Conservation (phyloP, 139 green algal species). For the Micromonas pusilla region DNA sequence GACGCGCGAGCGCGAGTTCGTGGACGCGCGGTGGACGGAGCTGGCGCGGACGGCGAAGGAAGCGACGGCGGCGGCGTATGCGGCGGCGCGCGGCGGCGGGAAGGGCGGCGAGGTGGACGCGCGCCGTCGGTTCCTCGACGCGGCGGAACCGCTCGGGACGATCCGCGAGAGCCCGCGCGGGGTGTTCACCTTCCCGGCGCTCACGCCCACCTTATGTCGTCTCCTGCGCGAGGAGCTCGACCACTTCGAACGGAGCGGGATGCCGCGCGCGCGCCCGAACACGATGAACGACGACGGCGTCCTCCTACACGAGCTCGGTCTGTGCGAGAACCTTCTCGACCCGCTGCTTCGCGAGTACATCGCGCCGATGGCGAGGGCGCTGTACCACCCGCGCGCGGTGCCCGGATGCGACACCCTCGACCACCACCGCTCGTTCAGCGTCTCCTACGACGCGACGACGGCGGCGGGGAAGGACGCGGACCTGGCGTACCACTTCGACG, state of each 20-base stretch:
- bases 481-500: slow-evolving; percentile 34
- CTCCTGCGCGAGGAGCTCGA: not conserved
- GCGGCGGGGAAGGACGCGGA: slow-evolving; percentile 20
- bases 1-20: not conserved
- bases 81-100: too few relatives aligned
- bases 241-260: not conserved
- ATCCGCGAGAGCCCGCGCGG: not conserved
- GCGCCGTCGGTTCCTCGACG: too few relatives aligned
- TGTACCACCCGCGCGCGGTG: slow-evolving; percentile 2
- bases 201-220: not conserved
- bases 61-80: too few relatives aligned
- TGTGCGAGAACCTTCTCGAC: slow-evolving; percentile 8
- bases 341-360: slow-evolving; percentile 23
- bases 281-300: slow-evolving; percentile 27
- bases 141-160: too few relatives aligned
- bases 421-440: slow-evolving; percentile 30
- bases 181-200: not conserved
- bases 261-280: not conserved
- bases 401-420: slow-evolving; percentile 16
- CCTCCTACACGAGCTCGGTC: slow-evolving; percentile 23
- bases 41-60: not conserved
- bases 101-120: too few relatives aligned
- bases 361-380: not conserved
- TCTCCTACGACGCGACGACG: slow-evolving; percentile 10
- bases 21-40: not conserved